Base-by-base conservation (phyloP, 1,284 basidiomycete species). In the Trichosporon inkin region DNA sequence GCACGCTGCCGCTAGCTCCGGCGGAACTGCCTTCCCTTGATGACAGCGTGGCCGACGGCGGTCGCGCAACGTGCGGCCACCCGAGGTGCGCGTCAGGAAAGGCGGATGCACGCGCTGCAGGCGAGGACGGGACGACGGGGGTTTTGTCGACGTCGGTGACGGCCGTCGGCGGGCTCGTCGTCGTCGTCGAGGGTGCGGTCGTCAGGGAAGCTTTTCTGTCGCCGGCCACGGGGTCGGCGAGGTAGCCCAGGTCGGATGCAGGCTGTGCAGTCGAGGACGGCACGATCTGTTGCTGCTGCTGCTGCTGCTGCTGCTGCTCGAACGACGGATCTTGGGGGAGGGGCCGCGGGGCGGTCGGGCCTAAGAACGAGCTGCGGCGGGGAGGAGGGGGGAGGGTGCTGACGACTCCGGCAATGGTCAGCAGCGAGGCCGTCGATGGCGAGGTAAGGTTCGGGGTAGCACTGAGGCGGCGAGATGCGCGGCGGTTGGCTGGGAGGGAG, bases 111-210 rank as follows among this genome's bases (percentile, higher is more conserved):
- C 34, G 19, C 19, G 51, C 36, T 20, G 35, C 20, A 20, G 51
- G 35, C 19, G 51, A 53, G 35, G 51, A 53, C 28, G 44, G 44
- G 44, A 49, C 44, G 44, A 49, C 44, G 24, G 44, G 44, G 7
- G 44, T 49, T 22, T 32, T 49, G 44, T 49, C 44, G 22, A 24
- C 44, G 24, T 49, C 44, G 17, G 44, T 49, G 44, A 49, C 14
- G 44, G 28, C 28, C 44, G 44, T 14, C 36, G 13, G 36, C 36
- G 11, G 36, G 16, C 13, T 38, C 13, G 3, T 38, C 13, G 6
- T 49, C 28, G 28, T 8, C 28, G 28, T 32, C 28, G 28, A 32
- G 44, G 44, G 44, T 22, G 44, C 28, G 44, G 44, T 49, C 44
- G 44, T 32, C 16, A 49, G 44, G 40, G 44, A 32, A 49, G 44